Evolutionary conservation across 129 eudicot genomes (phyloP).

Genomic region (Flaveria trinervia): DNA sequence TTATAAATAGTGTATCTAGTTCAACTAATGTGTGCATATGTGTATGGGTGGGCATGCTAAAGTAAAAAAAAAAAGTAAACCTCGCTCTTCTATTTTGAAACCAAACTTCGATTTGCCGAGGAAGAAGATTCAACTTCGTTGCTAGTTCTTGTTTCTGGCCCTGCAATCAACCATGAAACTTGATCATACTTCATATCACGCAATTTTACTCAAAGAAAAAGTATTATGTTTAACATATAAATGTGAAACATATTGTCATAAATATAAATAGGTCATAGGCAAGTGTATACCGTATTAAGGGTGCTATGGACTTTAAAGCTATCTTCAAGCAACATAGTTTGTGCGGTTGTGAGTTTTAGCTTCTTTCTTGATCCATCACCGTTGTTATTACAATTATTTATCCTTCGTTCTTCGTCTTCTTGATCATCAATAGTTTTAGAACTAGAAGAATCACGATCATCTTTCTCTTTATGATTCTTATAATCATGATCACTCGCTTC

Average conservation of each 20-base stretch:
- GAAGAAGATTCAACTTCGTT: slow-evolving; percentile 54
- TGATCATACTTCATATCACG: neutral
- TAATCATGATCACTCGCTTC: slow-evolving; percentile 21
- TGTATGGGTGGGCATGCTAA: neutral
- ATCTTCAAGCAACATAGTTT: slow-evolving; percentile 52
- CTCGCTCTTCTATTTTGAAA: slow-evolving; percentile 76
- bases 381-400: slow-evolving; percentile 32
- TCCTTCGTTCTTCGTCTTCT: slow-evolving; percentile 27
- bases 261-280: too few species aligned
- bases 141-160: slow-evolving; percentile 62
- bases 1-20: neutral
- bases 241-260: too few species aligned
- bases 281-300: slow-evolving; percentile 42
- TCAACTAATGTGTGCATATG: neutral
- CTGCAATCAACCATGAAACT: slow-evolving; percentile 33
- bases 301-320: slow-evolving; percentile 52
- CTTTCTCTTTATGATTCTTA: slow-evolving; percentile 16
- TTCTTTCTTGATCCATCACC: slow-evolving; percentile 47
- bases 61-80: slow-evolving; percentile 22
- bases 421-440: slow-evolving; percentile 36
- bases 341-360: slow-evolving; percentile 54
- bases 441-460: slow-evolving; percentile 35
- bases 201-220: neutral
- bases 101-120: slow-evolving; percentile 82
- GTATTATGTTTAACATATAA: neutral